Conservation (phyloP, 202 grass and related monocot genomes). For the Dendrocalamus latiflorus region DNA sequence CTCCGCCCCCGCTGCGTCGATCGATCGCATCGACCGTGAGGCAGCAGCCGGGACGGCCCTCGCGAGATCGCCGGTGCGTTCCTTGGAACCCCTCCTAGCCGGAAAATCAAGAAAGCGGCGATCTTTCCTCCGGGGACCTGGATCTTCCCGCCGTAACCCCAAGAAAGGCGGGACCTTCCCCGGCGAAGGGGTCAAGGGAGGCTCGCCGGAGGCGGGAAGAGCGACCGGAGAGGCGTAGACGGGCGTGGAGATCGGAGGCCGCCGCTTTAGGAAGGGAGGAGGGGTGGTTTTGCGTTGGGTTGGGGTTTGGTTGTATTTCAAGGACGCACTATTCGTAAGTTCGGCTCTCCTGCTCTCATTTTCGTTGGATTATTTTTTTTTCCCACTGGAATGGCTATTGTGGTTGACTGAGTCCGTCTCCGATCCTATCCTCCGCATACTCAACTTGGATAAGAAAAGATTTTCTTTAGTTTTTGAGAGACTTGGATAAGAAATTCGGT, state of each 20-base stretch:
- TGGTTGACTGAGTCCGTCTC: too few species aligned
- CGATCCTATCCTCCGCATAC: too few species aligned
- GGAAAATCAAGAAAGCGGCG: neutral
- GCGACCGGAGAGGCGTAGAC: neutral
- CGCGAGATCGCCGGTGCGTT: neutral
- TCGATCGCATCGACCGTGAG: conserved; percentile 49
- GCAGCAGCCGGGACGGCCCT: conserved; percentile 3
- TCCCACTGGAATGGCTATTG: too few species aligned
- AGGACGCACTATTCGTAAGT: too few species aligned
- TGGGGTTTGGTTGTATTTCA: too few species aligned
- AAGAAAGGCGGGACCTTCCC: neutral
- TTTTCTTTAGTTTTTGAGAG: too few species aligned
- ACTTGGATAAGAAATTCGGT: too few species aligned
- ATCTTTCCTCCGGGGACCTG: conserved; percentile 35
- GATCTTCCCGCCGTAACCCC: too few species aligned
- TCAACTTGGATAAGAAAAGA: too few species aligned
- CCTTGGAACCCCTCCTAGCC: conserved; percentile 7
- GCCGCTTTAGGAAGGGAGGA: neutral
- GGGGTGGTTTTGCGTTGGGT: neutral
- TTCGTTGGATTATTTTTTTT: too few species aligned
- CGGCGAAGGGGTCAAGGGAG: neutral
- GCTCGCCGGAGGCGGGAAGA: neutral
- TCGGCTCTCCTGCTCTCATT: too few species aligned
- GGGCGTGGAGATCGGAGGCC: conserved; percentile 9
- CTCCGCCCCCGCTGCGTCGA: conserved; percentile 38